phyloP scores from a whole-genome alignment of 2,329 filamentous ascomycete species.

The Diaporthe eres region DNA sequence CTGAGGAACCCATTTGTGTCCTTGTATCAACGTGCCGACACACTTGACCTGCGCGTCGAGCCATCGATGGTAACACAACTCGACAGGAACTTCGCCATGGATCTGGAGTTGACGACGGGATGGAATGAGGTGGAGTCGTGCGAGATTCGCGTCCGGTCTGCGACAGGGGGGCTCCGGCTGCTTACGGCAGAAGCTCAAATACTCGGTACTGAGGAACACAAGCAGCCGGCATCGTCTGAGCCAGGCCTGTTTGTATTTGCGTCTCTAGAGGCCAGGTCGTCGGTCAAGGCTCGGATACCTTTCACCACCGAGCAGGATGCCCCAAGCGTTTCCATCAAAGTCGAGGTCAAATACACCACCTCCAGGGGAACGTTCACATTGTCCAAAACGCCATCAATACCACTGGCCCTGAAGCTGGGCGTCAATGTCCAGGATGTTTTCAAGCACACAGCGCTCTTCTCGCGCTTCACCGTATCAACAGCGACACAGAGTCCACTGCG shows the following conservation, averaged over 20 bases:
- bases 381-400: conserved; percentile 73
- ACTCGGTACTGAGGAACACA: conserved; percentile 56
- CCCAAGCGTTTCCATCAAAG: conserved; percentile 76
- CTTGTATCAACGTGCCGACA: conserved; percentile 79
- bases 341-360: conserved; percentile 84
- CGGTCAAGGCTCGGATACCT: conserved; percentile 76
- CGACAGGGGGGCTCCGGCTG: conserved; percentile 76
- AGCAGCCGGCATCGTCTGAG: conserved; percentile 61
- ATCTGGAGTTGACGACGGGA: conserved; percentile 80
- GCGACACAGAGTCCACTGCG: conserved; percentile 81
- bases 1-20: conserved; percentile 74
- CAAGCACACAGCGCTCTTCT: conserved; percentile 85
- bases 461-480: conserved; percentile 91
- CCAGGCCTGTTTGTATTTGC: conserved; percentile 67
- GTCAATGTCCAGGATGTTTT: conserved; percentile 98
- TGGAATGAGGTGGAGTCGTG: conserved; percentile 77
- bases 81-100: conserved; percentile 82
- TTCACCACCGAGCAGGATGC: conserved; percentile 88
- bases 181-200: conserved; percentile 72
- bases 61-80: conserved; percentile 82
- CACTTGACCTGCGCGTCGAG: conserved; percentile 77
- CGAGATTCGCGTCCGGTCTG: conserved; percentile 73
- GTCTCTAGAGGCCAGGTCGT: conserved; percentile 59
- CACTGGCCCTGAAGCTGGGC: conserved; percentile 84
- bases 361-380: conserved; percentile 75